phyloP scores from a whole-genome alignment of 2,329 filamentous ascomycete species.

The Talaromyces funiculosus region DNA sequence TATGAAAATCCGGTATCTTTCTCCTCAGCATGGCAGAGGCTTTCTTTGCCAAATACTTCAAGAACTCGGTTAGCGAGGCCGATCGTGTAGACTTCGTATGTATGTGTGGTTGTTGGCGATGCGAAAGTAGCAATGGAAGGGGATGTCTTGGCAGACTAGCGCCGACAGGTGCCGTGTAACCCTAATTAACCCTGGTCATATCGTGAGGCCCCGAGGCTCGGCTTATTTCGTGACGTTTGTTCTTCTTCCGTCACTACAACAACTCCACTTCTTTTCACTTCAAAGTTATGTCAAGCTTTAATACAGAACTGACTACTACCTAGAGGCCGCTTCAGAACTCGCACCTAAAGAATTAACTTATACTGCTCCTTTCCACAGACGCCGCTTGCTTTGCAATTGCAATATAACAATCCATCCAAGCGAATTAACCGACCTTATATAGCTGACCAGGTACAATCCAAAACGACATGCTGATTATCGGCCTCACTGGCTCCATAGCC shows the following conservation, averaged over 20 bases:
- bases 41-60: not conserved
- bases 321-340: not conserved
- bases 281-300: not conserved
- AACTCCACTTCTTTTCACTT: not conserved
- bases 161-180: too few relatives aligned
- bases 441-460: not conserved
- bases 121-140: not conserved
- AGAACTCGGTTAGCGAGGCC: not conserved
- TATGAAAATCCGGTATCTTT: not conserved
- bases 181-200: not conserved
- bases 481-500: constrained; percentile 92
- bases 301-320: not conserved
- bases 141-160: not conserved
- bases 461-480: constrained; percentile 76
- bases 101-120: not conserved
- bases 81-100: not conserved
- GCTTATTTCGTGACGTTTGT: not conserved
- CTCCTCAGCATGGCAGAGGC: not conserved
- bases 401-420: not conserved
- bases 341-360: not conserved
- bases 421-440: not conserved
- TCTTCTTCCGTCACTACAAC: not conserved
- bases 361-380: not conserved
- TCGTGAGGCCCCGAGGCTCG: not conserved
- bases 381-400: not conserved